These are phyloP conservation scores for Candida qinlingensis DNA, from an alignment of 805 yeast species.

Conservation along the genomic window DNA sequence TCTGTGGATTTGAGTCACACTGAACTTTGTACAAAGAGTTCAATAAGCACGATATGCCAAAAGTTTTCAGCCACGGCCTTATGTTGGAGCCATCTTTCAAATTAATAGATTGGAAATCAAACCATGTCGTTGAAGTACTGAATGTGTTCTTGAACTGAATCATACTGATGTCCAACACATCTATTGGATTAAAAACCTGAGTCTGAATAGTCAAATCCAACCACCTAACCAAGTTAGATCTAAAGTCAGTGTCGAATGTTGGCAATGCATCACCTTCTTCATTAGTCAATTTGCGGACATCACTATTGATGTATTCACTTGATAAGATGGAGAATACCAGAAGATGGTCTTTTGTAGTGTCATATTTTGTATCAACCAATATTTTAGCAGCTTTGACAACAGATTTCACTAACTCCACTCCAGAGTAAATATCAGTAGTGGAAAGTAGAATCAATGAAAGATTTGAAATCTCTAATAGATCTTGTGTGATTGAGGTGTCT, in stretches of 20 bases:
- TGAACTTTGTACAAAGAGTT: conserved; percentile 9
- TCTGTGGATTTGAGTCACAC: conserved; percentile 1
- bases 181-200: not conserved
- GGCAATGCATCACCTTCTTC: conserved; percentile 8
- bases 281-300: conserved; percentile 20
- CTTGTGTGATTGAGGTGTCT: conserved; percentile 28
- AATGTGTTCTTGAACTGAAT: conserved; percentile 11
- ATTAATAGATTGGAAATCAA: conserved; percentile 24
- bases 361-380: conserved; percentile 37
- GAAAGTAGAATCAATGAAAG: conserved; percentile 37
- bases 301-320: conserved; percentile 32
- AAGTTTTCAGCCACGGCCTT: conserved; percentile 37
- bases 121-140: conserved; percentile 8
- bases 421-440: conserved; percentile 33
- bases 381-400: conserved; percentile 33
- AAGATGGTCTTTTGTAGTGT: conserved; percentile 38
- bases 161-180: conserved; percentile 5
- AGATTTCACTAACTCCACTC: conserved; percentile 33
- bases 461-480: conserved; percentile 41
- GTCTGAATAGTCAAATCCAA: conserved; percentile 9
- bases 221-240: conserved; percentile 13
- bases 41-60: conserved; percentile 31
- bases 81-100: conserved; percentile 5
- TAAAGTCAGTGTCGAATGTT: conserved; percentile 2
- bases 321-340: conserved; percentile 41